Conservation (phyloP, 257 asterid species). For the Schizonepeta tenuifolia region DNA sequence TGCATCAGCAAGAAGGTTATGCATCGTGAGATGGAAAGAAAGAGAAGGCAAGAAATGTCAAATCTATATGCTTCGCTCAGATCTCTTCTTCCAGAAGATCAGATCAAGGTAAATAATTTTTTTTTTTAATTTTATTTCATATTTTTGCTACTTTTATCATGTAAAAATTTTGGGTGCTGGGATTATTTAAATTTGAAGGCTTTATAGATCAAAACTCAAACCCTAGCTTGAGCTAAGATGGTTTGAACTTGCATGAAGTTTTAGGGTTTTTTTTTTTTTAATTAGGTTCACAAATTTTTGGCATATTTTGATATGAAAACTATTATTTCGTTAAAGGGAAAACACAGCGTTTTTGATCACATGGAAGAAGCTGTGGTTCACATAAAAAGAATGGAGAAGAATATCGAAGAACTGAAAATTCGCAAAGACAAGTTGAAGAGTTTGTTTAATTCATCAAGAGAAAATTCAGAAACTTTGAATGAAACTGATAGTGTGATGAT, state of each 20-base stretch:
- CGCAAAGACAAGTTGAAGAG: conserved; percentile 41
- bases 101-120: conserved; percentile 38
- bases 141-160: neutral
- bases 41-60: conserved; percentile 52
- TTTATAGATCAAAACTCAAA: neutral
- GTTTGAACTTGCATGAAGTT: neutral
- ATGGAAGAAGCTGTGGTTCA: conserved; percentile 44
- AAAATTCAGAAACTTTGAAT: neutral
- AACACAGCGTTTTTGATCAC: conserved; percentile 47
- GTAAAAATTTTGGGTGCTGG: neutral
- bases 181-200: neutral
- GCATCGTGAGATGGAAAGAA: conserved; percentile 50
- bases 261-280: neutral
- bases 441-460: neutral
- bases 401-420: conserved; percentile 34
- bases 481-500: neutral
- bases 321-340: conserved; percentile 41
- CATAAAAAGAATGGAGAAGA: conserved; percentile 44
- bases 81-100: conserved; percentile 46
- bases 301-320: neutral
- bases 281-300: too few species aligned
- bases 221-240: neutral
- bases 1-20: conserved; percentile 34
- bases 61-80: conserved; percentile 45
- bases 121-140: neutral